A percentile compares a stretch with the other conserved stretches of the same genome.
Evolutionary conservation across 305 asterid genomes (phyloP).

Genomic region (Rubia tinctorum): DNA sequence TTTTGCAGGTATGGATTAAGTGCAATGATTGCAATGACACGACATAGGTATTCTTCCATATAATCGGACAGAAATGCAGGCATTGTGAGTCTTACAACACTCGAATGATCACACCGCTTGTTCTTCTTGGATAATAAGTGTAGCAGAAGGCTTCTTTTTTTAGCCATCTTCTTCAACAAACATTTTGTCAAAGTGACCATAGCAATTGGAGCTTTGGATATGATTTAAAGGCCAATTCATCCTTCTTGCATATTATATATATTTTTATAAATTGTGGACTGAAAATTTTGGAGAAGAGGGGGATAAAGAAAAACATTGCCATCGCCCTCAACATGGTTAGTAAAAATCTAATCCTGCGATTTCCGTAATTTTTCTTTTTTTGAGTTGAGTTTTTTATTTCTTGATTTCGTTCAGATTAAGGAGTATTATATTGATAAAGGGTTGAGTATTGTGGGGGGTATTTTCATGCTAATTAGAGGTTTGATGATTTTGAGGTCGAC

Average conservation of each 20-base stretch:
- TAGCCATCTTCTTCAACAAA: background rate
- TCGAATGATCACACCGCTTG: slow-evolving; percentile 84
- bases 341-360: too few species aligned
- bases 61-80: slow-evolving; percentile 88
- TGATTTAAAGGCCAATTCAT: slow-evolving; percentile 14
- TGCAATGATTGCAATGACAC: slow-evolving; percentile 96
- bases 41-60: slow-evolving; percentile 82
- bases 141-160: background rate
- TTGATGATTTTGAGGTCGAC: too few species aligned
- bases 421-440: too few species aligned
- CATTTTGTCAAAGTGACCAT: slow-evolving; percentile 7
- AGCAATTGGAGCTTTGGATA: slow-evolving; percentile 24
- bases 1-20: slow-evolving; percentile 79
- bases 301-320: background rate
- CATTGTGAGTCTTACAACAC: slow-evolving; percentile 91
- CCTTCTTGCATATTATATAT: slow-evolving; percentile 7
- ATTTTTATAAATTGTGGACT: background rate
- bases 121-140: slow-evolving; percentile 54
- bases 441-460: too few species aligned
- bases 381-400: too few species aligned
- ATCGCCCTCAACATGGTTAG: too few species aligned
- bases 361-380: too few species aligned
- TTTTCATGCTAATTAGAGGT: too few species aligned
- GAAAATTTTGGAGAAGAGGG: background rate
- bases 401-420: too few species aligned